Conservation (phyloP, 1,284 basidiomycete genomes). For the Tilletia indica region DNA sequence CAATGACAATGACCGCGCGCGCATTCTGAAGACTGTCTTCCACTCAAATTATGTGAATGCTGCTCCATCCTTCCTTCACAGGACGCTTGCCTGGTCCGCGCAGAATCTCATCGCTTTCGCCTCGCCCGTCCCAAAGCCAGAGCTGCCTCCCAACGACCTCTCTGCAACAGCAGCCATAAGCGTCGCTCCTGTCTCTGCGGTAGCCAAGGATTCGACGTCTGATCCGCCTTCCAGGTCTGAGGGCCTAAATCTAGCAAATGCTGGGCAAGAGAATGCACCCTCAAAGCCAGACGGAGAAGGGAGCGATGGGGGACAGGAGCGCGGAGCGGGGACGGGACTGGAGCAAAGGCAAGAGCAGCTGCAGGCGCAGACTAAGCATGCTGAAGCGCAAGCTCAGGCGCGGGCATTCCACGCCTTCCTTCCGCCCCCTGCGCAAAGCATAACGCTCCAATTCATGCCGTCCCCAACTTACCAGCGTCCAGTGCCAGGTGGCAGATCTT, state of each 20-base stretch:
- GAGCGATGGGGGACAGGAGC: too few relatives aligned
- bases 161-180: not conserved
- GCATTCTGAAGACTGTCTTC: not conserved
- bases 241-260: too few relatives aligned
- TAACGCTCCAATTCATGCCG: not conserved
- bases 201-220: too few relatives aligned
- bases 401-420: conserved; percentile 5
- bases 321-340: too few relatives aligned
- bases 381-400: not conserved
- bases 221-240: too few relatives aligned
- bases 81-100: conserved; percentile 7
- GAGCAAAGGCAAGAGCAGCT: not conserved
- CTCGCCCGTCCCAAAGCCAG: not conserved
- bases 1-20: not conserved
- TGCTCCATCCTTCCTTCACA: not conserved
- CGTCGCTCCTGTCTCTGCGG: too few relatives aligned
- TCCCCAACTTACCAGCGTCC: not conserved
- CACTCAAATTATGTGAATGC: too few relatives aligned
- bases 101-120: conserved; percentile 14
- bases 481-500: not conserved
- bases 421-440: conserved; percentile 8
- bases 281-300: too few relatives aligned
- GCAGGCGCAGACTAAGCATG: not conserved
- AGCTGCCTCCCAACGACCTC: not conserved
- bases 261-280: too few relatives aligned